Evolutionary conservation across 1,284 basidiomycete genomes (phyloP), one percentile per base, ranked within the genome.

Genomic region (Marasmius fiardii): DNA sequence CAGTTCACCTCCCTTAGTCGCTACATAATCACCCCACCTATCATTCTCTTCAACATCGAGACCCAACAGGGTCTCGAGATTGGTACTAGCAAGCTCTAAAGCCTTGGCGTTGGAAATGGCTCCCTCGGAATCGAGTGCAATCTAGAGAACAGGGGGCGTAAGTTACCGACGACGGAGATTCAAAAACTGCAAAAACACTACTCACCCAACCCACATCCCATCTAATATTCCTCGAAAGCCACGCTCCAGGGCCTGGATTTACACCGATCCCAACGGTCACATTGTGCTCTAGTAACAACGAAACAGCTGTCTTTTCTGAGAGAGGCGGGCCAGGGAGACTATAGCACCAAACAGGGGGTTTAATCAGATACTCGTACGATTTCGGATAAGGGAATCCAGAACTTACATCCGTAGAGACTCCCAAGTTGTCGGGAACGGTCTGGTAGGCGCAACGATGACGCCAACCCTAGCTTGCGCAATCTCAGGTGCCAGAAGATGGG

Each of bases 41-140:
- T 71, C 63, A 7, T 68, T 67, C 2, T 67, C 67, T 35, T 41
- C 57, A 34, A n/a, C 34, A 18, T 67, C 57, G 0, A 69, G 43
- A 23, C 75, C 72, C 4, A 89, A 67, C 23, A 92, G 70, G 31
- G 74, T 74, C 58, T 87, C 85, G 4, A 92, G 68, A 62, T 86
- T 88, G 24, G 75, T 72, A 11, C 83, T 82, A 11, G 81, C 84
- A 33, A 90, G 71, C 2, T 80, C 79, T 45, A 91, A 66, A 0
- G 85, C 83, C 8, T 83, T 70, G 4, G 74, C 67, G 60, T 78
- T 78, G 35, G 73, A 73, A 23, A 91, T 68, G 0, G 67, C 61
- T 1, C 77, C 81, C 11, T 51, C 8, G 6, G 44, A 58, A 28
- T 58, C 53, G 2, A 54, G 18, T 61, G 56, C 4, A 69, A 68